phyloP scores from a whole-genome alignment of 192 early-diverging fungal genomes.

The Rhizophagus prolifer region DNA sequence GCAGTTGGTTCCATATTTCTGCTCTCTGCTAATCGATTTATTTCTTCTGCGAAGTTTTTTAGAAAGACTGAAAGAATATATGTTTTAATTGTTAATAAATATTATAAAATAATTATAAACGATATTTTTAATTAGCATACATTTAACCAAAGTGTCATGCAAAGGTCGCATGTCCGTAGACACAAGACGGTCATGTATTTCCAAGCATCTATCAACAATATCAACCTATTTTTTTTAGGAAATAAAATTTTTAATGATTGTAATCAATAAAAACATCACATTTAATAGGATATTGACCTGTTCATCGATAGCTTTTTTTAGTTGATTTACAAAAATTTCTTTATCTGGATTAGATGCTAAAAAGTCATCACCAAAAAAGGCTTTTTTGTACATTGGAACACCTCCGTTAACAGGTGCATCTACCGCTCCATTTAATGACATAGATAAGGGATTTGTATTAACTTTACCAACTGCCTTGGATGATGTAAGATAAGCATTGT shows the following conservation, averaged over 20 bases:
- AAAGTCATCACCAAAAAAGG: slow-evolving; percentile 58
- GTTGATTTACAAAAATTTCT: slow-evolving; percentile 41
- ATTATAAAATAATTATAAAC: slow-evolving; percentile 2
- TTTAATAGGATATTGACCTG: slow-evolving; percentile 47
- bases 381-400: slow-evolving; percentile 70
- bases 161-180: slow-evolving; percentile 69
- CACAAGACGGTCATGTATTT: slow-evolving; percentile 61
- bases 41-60: slow-evolving; percentile 69
- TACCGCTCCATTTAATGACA: slow-evolving; percentile 79
- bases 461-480: slow-evolving; percentile 1
- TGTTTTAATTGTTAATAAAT: neutral
- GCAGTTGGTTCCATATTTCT: slow-evolving; percentile 5
- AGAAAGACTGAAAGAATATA: slow-evolving; percentile 47
- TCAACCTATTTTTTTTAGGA: slow-evolving; percentile 44
- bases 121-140: slow-evolving; percentile 34
- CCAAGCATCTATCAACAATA: slow-evolving; percentile 59
- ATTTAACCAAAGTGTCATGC: slow-evolving; percentile 57
- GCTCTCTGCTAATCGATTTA: slow-evolving; percentile 35
- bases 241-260: too few species aligned
- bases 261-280: too few species aligned
- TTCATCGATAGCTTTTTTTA: slow-evolving; percentile 61
- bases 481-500: slow-evolving; percentile 35
- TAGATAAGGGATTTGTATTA: slow-evolving; percentile 72
- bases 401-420: slow-evolving; percentile 86
- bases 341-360: slow-evolving; percentile 44